A percentile compares a stretch with the other conserved stretches of the same genome.
phyloP scores from a whole-genome alignment of 1,139 yeast genomes.

The Magnusiomyces tetraspermus region DNA sequence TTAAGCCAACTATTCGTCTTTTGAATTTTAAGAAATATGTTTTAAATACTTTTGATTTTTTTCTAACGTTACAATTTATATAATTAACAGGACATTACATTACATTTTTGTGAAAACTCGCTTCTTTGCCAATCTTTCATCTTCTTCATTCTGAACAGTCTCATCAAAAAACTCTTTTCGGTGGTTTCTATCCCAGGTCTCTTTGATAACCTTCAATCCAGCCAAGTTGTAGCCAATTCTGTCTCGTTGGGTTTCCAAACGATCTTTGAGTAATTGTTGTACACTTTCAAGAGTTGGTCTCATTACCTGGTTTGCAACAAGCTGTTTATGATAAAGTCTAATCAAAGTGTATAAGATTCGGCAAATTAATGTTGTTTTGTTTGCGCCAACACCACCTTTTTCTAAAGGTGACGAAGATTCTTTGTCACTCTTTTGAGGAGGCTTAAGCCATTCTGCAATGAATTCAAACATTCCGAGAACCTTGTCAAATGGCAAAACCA shows the following conservation, averaged over 20 bases:
- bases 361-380: conserved; percentile 57
- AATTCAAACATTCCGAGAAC: conserved; percentile 61
- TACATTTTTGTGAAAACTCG: conserved; percentile 42
- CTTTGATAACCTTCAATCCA: conserved; percentile 63
- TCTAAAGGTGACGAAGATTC: neutral
- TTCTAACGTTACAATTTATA: no score
- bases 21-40: no score
- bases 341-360: conserved; percentile 66
- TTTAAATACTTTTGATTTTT: neutral
- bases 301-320: conserved; percentile 34
- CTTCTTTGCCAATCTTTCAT: conserved; percentile 52
- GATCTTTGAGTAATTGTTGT: conserved; percentile 30
- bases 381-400: conserved; percentile 9
- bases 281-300: conserved; percentile 33
- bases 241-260: conserved; percentile 44
- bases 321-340: conserved; percentile 65
- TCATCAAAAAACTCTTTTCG: conserved; percentile 67
- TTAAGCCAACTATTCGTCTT: no score
- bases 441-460: conserved; percentile 54
- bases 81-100: neutral
- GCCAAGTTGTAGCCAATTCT: conserved; percentile 81
- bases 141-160: conserved; percentile 46
- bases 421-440: neutral
- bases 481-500: conserved; percentile 84
- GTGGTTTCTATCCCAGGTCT: conserved; percentile 74